Conservation (phyloP, 352 stramenopile species). For the Pythium insidiosum region DNA sequence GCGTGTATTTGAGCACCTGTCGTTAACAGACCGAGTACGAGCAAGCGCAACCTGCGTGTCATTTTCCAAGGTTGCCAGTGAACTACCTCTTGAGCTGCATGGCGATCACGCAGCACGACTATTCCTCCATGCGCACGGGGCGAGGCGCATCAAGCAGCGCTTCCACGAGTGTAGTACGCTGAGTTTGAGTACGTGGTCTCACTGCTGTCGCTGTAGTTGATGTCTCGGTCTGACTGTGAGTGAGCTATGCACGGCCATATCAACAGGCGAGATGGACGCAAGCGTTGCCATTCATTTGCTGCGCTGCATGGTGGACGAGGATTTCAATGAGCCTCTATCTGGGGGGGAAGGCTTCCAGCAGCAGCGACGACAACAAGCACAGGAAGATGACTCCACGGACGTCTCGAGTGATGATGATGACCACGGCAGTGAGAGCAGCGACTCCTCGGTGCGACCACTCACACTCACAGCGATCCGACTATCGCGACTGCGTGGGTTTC, state of each 20-base stretch:
- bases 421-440: slow-evolving; percentile 1
- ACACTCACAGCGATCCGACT: slow-evolving; percentile 24
- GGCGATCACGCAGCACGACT: background rate
- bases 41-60: slow-evolving; percentile 2
- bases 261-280: background rate
- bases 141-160: background rate
- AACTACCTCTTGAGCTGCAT: slow-evolving; percentile 5
- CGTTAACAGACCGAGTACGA: slow-evolving; percentile 4
- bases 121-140: background rate
- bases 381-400: slow-evolving; percentile 6
- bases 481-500: slow-evolving; percentile 16
- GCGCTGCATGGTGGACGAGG: too few species aligned
- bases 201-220: background rate
- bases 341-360: too few species aligned
- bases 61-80: slow-evolving; percentile 3
- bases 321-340: too few species aligned
- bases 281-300: slow-evolving; percentile 18
- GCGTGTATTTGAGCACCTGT: slow-evolving; percentile 17
- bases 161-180: slow-evolving; percentile 2
- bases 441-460: background rate
- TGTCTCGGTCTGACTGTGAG: too few species aligned
- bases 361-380: too few species aligned
- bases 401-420: slow-evolving; percentile 17
- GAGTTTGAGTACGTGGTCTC: background rate
- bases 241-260: too few species aligned